These are phyloP conservation scores for Oldenlandia corymbosa DNA, from an alignment of 257 asterid genomes.

Conservation along the genomic window DNA sequence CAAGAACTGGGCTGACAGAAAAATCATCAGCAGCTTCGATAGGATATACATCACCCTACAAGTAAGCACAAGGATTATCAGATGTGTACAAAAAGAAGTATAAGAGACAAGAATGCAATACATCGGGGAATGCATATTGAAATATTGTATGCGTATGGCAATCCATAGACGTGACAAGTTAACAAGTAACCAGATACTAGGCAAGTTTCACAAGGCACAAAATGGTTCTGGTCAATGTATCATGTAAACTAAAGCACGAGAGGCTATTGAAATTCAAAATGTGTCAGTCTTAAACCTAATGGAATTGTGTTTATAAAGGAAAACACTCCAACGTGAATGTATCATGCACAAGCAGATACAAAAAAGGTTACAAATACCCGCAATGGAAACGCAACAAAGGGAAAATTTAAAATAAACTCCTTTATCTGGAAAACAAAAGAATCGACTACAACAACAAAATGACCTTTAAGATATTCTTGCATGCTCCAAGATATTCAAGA, in stretches of 20 bases:
- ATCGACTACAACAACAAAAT: too few relatives aligned
- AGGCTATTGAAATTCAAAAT: neutral
- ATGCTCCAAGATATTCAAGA: too few relatives aligned
- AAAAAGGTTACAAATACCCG: neutral
- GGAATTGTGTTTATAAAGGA: neutral
- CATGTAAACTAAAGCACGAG: neutral
- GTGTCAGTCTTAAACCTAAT: neutral
- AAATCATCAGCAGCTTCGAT: slow-evolving; percentile 55
- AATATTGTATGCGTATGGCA: neutral
- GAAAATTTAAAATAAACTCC: too few relatives aligned
- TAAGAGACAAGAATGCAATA: neutral
- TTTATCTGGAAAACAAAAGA: too few relatives aligned
- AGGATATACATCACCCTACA: slow-evolving; percentile 96
- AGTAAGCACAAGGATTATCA: slow-evolving; percentile 19
- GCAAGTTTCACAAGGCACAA: neutral
- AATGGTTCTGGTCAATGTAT: neutral
- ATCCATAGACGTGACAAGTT: neutral
- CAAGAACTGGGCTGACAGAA: slow-evolving; percentile 71
- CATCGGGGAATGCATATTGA: neutral
- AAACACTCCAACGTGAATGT: too few relatives aligned
- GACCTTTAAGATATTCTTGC: too few relatives aligned
- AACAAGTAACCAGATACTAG: neutral
- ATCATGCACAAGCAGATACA: neutral
- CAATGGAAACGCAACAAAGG: neutral
- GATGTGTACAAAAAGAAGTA: neutral